Percentiles rank a stretch among this genome's conserved stretches.
These are phyloP conservation scores for Cladosporium sp. DNA, from an alignment of 2,329 filamentous ascomycete species.

Conservation along the genomic window DNA sequence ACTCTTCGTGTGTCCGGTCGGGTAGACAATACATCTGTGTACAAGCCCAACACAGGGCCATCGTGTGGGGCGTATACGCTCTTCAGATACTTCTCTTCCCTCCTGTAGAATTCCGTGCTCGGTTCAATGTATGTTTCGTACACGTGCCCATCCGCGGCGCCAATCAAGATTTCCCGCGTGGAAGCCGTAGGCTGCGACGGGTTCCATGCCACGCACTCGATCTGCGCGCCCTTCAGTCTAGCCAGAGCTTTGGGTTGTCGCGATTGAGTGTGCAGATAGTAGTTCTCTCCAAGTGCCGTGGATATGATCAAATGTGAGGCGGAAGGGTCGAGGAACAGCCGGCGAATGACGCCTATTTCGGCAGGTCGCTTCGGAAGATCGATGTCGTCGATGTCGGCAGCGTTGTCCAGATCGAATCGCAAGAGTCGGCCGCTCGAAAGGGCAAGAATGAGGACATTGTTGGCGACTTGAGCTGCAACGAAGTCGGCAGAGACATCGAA, in stretches of 20 bases:
- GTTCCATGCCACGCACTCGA: conserved; percentile 93
- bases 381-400: conserved; percentile 97
- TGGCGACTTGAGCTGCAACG: conserved; percentile 91
- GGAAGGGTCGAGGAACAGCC: conserved; percentile 95
- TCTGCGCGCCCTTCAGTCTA: conserved; percentile 75
- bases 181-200: conserved; percentile 87
- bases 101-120: conserved; percentile 87
- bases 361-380: conserved; percentile 90
- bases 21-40: conserved; percentile 69
- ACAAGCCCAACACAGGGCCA: conserved; percentile 77
- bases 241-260: conserved; percentile 78
- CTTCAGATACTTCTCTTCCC: conserved; percentile 90
- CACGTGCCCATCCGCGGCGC: conserved; percentile 86
- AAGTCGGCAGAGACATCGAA: conserved; percentile 95
- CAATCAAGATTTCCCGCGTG: conserved; percentile 88
- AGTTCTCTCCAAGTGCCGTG: conserved; percentile 90
- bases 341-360: conserved; percentile 85
- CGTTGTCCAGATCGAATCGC: conserved; percentile 87
- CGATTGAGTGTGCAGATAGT: conserved; percentile 94
- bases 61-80: conserved; percentile 76
- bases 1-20: conserved; percentile 69
- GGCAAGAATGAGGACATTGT: conserved; percentile 91
- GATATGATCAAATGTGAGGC: conserved; percentile 90
- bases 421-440: conserved; percentile 88
- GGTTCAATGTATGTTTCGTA: conserved; percentile 96